Evolutionary conservation across 306 rosid genomes (phyloP).

Genomic region (Sesbania bispinosa): DNA sequence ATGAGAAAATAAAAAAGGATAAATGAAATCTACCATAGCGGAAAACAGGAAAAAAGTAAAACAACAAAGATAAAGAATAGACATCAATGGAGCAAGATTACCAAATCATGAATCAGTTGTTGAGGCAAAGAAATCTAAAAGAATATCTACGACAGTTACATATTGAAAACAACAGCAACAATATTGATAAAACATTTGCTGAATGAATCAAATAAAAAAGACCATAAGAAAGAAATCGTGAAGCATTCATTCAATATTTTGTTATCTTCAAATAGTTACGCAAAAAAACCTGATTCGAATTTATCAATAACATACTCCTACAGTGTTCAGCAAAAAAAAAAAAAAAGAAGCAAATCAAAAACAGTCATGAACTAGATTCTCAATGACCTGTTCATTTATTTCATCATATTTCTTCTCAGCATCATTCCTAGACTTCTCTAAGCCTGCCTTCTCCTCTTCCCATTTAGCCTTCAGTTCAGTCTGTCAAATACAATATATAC

Average conservation of each 20-base stretch:
- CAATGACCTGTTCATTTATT: conserved; percentile 85
- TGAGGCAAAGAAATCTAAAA: not conserved
- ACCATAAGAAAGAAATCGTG: not conserved
- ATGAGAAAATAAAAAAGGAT: not conserved
- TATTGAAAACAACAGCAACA: not conserved
- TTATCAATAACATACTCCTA: not conserved
- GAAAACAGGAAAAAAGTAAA: not conserved
- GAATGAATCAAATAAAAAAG: not conserved
- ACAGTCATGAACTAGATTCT: not conserved
- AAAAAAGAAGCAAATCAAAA: not conserved
- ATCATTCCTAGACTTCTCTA: conserved; percentile 54
- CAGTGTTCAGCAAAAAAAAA: not conserved
- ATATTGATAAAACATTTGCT: not conserved
- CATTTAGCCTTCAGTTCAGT: conserved; percentile 68
- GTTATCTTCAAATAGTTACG: not conserved
- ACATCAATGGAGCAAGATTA: not conserved
- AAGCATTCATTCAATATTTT: not conserved
- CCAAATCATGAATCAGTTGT: not conserved
- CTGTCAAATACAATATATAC: conserved; percentile 37
- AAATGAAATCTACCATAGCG: not conserved
- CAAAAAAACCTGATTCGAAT: not conserved
- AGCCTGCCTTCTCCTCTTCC: conserved; percentile 55
- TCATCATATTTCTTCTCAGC: conserved; percentile 75
- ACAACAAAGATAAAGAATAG: no score
- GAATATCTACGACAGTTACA: not conserved